Conservation (phyloP, 352 stramenopile genomes). For the Phytophthora melonis region DNA sequence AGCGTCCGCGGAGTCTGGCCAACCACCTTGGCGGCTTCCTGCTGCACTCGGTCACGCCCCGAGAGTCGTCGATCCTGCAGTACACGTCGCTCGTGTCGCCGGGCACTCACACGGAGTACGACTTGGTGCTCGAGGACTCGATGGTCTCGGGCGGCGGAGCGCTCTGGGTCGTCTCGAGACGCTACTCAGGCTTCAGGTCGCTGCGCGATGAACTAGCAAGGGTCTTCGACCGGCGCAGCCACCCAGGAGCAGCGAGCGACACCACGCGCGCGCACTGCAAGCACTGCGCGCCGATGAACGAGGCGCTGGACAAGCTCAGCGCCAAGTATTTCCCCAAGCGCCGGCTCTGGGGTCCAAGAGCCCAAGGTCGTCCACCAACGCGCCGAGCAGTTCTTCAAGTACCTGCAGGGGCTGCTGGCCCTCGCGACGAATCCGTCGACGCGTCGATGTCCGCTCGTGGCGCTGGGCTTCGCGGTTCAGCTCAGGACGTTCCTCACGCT, state of each 20-base stretch:
- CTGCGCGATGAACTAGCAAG: slow-evolving; percentile 64
- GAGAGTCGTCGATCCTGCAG: slow-evolving; percentile 57
- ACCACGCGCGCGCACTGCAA: slow-evolving; percentile 57
- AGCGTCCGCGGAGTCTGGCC: slow-evolving; percentile 28
- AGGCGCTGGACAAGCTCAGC: slow-evolving; percentile 53
- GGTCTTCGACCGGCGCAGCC: slow-evolving; percentile 48
- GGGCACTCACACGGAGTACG: slow-evolving; percentile 72
- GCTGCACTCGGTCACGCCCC: slow-evolving; percentile 68
- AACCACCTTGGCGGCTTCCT: slow-evolving; percentile 68
- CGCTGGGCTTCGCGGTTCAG: slow-evolving; percentile 59
- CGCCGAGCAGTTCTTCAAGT: slow-evolving; percentile 62
- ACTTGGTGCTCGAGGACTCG: slow-evolving; percentile 55
- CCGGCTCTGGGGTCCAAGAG: slow-evolving; percentile 68
- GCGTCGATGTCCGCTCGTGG: slow-evolving; percentile 67
- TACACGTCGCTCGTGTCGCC: slow-evolving; percentile 58
- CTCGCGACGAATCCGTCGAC: slow-evolving; percentile 61
- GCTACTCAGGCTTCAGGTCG: slow-evolving; percentile 74
- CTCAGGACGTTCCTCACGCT: slow-evolving; percentile 70
- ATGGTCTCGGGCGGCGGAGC: slow-evolving; percentile 28
- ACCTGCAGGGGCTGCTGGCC: slow-evolving; percentile 62
- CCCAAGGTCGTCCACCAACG: slow-evolving; percentile 50
- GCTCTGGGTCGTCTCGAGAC: slow-evolving; percentile 71
- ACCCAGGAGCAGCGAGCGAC: slow-evolving; percentile 17
- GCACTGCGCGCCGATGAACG: slow-evolving; percentile 63
- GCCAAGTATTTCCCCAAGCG: slow-evolving; percentile 63